Evolutionary conservation across 495 filamentous ascomycete genomes (phyloP).

Genomic region (Friedmanniomyces simplex): DNA sequence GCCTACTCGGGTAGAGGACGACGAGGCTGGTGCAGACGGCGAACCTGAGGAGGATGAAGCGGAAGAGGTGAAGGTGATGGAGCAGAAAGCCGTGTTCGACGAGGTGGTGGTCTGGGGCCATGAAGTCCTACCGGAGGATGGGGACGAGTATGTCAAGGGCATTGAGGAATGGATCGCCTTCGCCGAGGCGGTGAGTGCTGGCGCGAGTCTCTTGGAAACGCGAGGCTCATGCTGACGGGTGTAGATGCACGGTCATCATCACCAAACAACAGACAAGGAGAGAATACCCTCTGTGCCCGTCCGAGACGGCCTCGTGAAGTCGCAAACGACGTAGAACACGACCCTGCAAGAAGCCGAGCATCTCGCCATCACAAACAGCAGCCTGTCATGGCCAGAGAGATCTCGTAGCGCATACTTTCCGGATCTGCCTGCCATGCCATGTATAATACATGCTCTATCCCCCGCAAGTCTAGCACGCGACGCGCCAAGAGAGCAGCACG

Average conservation of each 20-base stretch:
- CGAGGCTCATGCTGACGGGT: neutral
- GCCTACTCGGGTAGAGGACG: constrained; percentile 26
- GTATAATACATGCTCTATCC: constrained; percentile 2
- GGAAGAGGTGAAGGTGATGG: constrained; percentile 47
- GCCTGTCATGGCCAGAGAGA: neutral
- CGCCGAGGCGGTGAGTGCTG: constrained; percentile 45
- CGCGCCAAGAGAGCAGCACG: neutral
- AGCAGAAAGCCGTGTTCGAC: constrained; percentile 61
- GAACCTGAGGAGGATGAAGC: constrained; percentile 37
- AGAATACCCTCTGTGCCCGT: too few relatives aligned
- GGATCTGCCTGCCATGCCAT: neutral
- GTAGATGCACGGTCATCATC: constrained; percentile 1
- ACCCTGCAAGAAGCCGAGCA: too few relatives aligned
- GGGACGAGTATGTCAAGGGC: constrained; percentile 48
- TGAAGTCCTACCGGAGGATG: constrained; percentile 40
- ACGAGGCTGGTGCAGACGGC: constrained; percentile 36
- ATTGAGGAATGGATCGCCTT: constrained; percentile 79
- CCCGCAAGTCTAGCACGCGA: neutral
- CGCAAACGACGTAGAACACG: neutral
- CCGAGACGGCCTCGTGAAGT: neutral
- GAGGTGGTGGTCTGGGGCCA: constrained; percentile 78
- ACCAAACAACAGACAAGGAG: neutral
- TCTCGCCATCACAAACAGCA: too few relatives aligned
- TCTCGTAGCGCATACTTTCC: neutral
- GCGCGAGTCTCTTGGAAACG: neutral